These are phyloP conservation scores for Halteria grandinella DNA, from an alignment of 73 alveolate species.

Conservation along the genomic window DNA sequence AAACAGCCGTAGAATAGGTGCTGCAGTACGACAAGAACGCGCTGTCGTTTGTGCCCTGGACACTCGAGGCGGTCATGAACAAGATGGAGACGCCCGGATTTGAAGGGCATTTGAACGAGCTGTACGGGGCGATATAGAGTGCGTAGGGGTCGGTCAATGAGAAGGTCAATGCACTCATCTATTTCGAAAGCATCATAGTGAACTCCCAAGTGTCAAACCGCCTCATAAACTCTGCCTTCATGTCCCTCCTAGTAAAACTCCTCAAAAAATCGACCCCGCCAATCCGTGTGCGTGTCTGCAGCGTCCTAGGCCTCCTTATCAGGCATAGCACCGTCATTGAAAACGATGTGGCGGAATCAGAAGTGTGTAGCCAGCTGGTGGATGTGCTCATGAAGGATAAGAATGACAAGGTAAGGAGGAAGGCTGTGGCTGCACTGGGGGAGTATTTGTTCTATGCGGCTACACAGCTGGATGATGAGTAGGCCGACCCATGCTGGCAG, in stretches of 20 bases:
- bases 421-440: conserved; percentile 98
- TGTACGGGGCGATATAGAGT: conserved; percentile 80
- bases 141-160: conserved; percentile 69
- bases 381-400: conserved; percentile 80
- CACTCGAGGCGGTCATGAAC: conserved; percentile 82
- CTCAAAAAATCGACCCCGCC: conserved; percentile 82
- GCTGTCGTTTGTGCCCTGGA: conserved; percentile 83
- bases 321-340: conserved; percentile 97
- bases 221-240: conserved; percentile 88
- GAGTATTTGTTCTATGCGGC: conserved; percentile 99
- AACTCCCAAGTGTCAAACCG: conserved; percentile 89
- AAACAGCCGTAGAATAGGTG: conserved; percentile 73
- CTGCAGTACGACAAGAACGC: conserved; percentile 63
- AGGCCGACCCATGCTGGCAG: conserved; percentile 94
- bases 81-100: conserved; percentile 77
- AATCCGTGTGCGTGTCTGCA: conserved; percentile 88
- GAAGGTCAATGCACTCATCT: conserved; percentile 83
- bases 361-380: conserved; percentile 62
- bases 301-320: conserved; percentile 89
- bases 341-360: conserved; percentile 86
- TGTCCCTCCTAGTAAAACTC: conserved; percentile 79
- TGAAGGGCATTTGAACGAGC: conserved; percentile 78
- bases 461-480: conserved; percentile 97
- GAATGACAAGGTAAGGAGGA: conserved; percentile 82
- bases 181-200: conserved; percentile 90